Conservation (phyloP, 2,329 filamentous ascomycete genomes). For the Hypoxylon sp. region DNA sequence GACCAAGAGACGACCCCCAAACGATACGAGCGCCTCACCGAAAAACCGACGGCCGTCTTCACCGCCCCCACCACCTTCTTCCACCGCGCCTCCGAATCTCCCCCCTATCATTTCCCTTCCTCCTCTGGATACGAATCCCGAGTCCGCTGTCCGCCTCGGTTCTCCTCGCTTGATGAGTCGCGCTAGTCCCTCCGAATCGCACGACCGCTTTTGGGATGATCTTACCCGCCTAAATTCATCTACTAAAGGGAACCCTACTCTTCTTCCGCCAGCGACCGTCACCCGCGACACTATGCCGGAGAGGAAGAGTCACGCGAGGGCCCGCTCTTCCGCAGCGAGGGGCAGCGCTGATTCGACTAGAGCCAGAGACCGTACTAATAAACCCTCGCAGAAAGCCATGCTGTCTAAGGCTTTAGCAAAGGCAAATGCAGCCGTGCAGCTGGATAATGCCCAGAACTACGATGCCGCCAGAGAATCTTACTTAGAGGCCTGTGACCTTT, state of each 20-base stretch:
- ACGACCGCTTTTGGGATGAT: constrained; percentile 51
- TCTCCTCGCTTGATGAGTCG: constrained; percentile 47
- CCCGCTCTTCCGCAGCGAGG: constrained; percentile 63
- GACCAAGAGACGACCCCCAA: constrained; percentile 50
- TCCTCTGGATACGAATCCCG: constrained; percentile 56
- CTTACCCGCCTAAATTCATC: constrained; percentile 44
- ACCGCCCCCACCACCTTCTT: constrained; percentile 47
- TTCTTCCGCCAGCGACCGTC: constrained; percentile 51
- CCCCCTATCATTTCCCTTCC: constrained; percentile 61
- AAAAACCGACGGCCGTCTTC: constrained; percentile 36
- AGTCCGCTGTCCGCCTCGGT: constrained; percentile 36
- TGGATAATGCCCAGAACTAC: constrained; percentile 97
- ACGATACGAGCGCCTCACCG: constrained; percentile 49
- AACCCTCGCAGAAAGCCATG: constrained; percentile 90
- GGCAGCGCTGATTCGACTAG: constrained; percentile 62
- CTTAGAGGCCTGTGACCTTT: constrained; percentile 86
- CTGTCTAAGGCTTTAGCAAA: constrained; percentile 95
- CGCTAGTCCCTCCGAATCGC: constrained; percentile 47
- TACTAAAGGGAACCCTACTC: constrained; percentile 42
- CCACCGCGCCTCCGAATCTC: constrained; percentile 56
- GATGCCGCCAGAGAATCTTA: constrained; percentile 93
- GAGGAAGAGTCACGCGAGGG: constrained; percentile 62
- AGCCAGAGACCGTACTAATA: constrained; percentile 56
- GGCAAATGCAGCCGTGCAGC: constrained; percentile 93
- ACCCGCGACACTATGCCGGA: constrained; percentile 55